These are phyloP conservation scores for Verticillium klebahnii DNA, from an alignment of 2,329 filamentous ascomycete genomes.

Conservation along the genomic window DNA sequence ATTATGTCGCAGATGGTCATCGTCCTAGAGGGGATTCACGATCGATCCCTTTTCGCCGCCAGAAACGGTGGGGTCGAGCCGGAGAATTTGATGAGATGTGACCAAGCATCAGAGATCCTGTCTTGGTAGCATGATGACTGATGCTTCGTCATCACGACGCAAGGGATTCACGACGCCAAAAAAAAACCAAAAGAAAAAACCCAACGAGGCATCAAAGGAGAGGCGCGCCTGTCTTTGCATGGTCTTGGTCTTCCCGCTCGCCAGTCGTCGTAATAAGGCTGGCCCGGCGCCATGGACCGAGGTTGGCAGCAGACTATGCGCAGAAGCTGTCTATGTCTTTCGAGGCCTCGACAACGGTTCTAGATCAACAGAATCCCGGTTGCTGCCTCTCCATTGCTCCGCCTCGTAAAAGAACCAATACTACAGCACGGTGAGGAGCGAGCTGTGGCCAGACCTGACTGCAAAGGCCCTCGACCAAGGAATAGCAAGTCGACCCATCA, in stretches of 20 bases:
- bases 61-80: background rate
- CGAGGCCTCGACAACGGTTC: background rate
- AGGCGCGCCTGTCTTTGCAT: background rate
- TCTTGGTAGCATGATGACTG: background rate
- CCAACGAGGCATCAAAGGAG: background rate
- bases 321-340: background rate
- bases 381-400: background rate
- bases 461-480: background rate
- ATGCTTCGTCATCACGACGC: background rate
- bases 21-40: background rate
- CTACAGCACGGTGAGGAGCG: background rate
- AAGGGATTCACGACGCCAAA: background rate
- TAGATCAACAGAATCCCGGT: background rate
- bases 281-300: background rate
- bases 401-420: background rate
- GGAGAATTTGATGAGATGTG: background rate
- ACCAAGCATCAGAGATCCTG: background rate
- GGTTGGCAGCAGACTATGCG: background rate
- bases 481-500: background rate
- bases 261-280: background rate
- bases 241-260: background rate
- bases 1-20: background rate
- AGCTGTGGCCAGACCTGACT: background rate
- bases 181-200: background rate
- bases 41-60: background rate